Conservation (phyloP, 1,139 yeast species). For the Magnusiomyces fungicola region DNA sequence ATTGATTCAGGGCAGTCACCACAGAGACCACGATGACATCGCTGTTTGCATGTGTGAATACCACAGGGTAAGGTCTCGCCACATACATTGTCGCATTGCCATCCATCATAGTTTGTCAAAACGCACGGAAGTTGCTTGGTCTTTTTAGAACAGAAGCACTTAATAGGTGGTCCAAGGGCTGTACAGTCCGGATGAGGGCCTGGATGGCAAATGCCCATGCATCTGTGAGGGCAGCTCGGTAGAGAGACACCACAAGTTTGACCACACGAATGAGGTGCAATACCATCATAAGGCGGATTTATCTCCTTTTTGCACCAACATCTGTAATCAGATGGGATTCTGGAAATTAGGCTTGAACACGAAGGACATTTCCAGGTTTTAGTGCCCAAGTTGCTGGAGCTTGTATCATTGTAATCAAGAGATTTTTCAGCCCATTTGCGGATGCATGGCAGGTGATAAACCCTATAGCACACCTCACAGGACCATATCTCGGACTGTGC, state of each 20-base stretch:
- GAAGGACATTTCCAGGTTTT: slow-evolving; percentile 84
- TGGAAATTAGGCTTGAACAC: slow-evolving; percentile 52
- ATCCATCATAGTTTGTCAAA: slow-evolving; percentile 64
- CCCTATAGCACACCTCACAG: slow-evolving; percentile 65
- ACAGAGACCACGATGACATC: slow-evolving; percentile 73
- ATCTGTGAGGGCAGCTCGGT: slow-evolving; percentile 59
- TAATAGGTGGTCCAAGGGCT: slow-evolving; percentile 61
- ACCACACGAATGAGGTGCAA: slow-evolving; percentile 85
- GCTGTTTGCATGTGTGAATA: slow-evolving; percentile 51
- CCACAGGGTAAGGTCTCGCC: slow-evolving; percentile 60
- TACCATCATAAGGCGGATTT: slow-evolving; percentile 54
- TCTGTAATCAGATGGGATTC: slow-evolving; percentile 54
- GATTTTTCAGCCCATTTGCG: slow-evolving; percentile 73
- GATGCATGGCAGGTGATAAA: slow-evolving; percentile 75
- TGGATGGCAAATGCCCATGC: slow-evolving; percentile 76
- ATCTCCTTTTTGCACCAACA: slow-evolving; percentile 88
- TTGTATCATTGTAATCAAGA: slow-evolving; percentile 18
- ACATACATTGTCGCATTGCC: slow-evolving; percentile 63
- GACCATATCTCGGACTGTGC: slow-evolving; percentile 64
- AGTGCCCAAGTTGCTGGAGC: slow-evolving; percentile 29
- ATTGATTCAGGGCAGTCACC: slow-evolving; percentile 54
- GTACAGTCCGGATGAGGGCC: slow-evolving; percentile 84
- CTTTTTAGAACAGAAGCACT: slow-evolving; percentile 69
- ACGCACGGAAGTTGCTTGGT: slow-evolving; percentile 64
- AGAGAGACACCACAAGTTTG: slow-evolving; percentile 60